Evolutionary conservation across 2,329 filamentous ascomycete species (phyloP).

Genomic region (Coniochaeta pulveracea): DNA sequence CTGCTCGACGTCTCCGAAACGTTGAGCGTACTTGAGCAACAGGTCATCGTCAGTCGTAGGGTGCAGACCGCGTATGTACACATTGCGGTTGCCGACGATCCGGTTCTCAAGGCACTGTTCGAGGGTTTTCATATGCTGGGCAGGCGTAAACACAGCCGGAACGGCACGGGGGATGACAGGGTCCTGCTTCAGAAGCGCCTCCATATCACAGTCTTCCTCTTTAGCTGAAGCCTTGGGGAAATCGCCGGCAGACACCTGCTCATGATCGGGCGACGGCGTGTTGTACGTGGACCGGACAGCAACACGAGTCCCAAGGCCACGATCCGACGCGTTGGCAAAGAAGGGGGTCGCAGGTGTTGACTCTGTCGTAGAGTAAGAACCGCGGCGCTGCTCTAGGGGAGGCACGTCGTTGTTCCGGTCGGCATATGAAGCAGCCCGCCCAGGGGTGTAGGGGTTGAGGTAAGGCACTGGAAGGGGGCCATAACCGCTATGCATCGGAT

Average conservation of each 20-base stretch:
- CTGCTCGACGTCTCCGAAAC: conserved; percentile 89
- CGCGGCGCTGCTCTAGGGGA: conserved; percentile 52
- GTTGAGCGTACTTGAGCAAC: conserved; percentile 67
- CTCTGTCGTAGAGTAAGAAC: conserved; percentile 57
- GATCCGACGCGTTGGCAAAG: conserved; percentile 45
- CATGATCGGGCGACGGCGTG: conserved; percentile 47
- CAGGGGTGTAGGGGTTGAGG: conserved; percentile 37
- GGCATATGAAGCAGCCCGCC: conserved; percentile 30
- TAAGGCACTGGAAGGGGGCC: conserved; percentile 1
- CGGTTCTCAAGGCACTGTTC: conserved; percentile 93
- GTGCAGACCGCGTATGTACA: conserved; percentile 93
- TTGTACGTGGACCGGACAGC: conserved; percentile 53
- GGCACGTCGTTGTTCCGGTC: conserved; percentile 45
- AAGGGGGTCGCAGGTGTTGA: conserved; percentile 56
- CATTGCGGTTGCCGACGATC: conserved; percentile 84
- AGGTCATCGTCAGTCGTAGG: conserved; percentile 92
- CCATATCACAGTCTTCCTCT: conserved; percentile 39
- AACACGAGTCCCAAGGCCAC: conserved; percentile 48
- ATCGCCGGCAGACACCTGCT: conserved; percentile 24
- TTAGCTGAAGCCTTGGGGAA: conserved; percentile 28
- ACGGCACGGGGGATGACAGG: conserved; percentile 80
- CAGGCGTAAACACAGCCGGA: conserved; percentile 76
- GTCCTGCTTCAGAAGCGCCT: conserved; percentile 60
- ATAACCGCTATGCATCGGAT: conserved; percentile 1
- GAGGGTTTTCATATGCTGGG: conserved; percentile 76